phyloP scores from a whole-genome alignment of 73 alveolate genomes.

The Stentor coeruleus region DNA sequence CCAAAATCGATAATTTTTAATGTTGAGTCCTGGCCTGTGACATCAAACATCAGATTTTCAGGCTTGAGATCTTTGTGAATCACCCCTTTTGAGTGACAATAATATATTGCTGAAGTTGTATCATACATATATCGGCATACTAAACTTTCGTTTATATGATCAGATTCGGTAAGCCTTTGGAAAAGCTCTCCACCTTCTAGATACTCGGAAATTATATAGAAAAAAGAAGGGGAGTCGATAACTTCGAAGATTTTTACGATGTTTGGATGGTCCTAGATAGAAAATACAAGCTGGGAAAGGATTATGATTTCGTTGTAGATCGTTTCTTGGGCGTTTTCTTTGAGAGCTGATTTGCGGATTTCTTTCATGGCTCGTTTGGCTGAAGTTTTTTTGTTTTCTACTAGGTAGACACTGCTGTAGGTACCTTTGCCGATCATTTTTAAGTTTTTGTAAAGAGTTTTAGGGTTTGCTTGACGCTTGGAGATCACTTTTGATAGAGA shows the following conservation, averaged over 20 bases:
- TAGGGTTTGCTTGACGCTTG: too few relatives aligned
- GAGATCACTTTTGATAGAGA: too few relatives aligned
- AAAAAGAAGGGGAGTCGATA: neutral
- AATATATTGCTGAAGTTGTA: neutral
- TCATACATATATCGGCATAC: neutral
- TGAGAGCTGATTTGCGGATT: neutral
- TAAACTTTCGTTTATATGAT: neutral
- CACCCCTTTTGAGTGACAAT: neutral
- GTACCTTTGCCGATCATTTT: constrained; percentile 6
- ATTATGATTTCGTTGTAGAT: neutral
- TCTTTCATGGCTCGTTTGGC: neutral
- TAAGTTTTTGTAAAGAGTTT: neutral
- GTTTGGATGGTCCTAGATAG: constrained; percentile 16
- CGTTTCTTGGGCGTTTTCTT: neutral
- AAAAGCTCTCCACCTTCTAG: constrained; percentile 10
- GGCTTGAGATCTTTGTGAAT: neutral
- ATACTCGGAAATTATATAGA: neutral
- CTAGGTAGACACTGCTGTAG: neutral
- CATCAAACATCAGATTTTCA: neutral
- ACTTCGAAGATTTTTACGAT: neutral
- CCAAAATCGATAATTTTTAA: neutral
- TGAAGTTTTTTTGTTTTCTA: neutral
- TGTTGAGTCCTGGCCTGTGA: neutral
- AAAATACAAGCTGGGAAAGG: neutral
- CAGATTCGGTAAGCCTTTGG: neutral